These are phyloP conservation scores for Zymoseptoria passerinii DNA, from an alignment of 2,329 filamentous ascomycete species.

Conservation along the genomic window DNA sequence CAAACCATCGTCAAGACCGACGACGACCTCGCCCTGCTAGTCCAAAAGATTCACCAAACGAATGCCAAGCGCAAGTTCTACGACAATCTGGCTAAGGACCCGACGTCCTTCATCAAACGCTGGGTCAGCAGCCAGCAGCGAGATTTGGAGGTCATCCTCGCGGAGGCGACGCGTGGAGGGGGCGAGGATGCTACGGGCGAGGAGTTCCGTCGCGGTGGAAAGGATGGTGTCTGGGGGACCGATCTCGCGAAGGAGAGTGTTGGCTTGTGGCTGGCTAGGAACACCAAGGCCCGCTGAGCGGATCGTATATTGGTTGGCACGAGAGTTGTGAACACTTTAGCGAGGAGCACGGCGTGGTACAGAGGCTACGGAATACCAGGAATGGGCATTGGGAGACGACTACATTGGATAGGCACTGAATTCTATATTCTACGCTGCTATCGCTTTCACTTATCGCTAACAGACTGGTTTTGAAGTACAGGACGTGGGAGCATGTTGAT, in stretches of 20 bases:
- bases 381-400: not conserved
- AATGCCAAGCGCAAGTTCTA: constrained; percentile 91
- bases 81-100: constrained; percentile 67
- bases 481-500: no score
- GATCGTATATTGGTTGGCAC: not conserved
- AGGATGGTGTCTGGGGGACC: constrained; percentile 55
- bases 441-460: no score
- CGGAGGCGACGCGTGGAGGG: constrained; percentile 59
- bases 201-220: constrained; percentile 61
- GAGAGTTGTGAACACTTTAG: not conserved
- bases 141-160: constrained; percentile 79
- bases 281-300: constrained; percentile 12
- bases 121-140: constrained; percentile 90
- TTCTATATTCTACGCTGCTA: not conserved
- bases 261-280: constrained; percentile 46
- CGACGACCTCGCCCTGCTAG: constrained; percentile 72
- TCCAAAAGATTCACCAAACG: constrained; percentile 74
- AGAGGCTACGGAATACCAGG: not conserved
- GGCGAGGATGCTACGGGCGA: constrained; percentile 47
- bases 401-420: not conserved
- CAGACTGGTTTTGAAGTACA: no score
- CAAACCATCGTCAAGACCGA: constrained; percentile 70
- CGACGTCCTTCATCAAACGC: constrained; percentile 71
- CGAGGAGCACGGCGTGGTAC: not conserved
- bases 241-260: constrained; percentile 55